Evolutionary conservation across 2,329 filamentous ascomycete genomes (phyloP).

Genomic region (Diaporthe ampelina): DNA sequence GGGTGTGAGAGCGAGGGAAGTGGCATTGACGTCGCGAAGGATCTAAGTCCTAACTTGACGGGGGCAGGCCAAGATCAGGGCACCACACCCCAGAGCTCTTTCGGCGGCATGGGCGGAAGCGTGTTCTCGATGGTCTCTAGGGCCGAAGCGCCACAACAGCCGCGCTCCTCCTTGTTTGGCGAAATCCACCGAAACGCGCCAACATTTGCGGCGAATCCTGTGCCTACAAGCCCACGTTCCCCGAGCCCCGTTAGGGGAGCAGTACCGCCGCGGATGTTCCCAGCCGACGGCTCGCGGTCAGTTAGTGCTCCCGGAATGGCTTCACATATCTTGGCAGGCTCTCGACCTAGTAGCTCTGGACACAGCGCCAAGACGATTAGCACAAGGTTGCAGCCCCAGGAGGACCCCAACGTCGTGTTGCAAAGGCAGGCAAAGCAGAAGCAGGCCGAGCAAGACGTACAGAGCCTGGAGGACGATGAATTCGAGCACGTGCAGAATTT

Average conservation of each 20-base stretch:
- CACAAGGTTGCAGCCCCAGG: constrained; percentile 54
- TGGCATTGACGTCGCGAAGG: constrained; percentile 75
- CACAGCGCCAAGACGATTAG: constrained; percentile 57
- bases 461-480: constrained; percentile 75
- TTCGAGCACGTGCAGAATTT: constrained; percentile 80
- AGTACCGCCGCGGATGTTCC: constrained; percentile 63
- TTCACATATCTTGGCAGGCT: constrained; percentile 63
- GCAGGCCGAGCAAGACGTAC: constrained; percentile 69
- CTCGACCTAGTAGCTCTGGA: constrained; percentile 47
- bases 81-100: constrained; percentile 71
- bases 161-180: constrained; percentile 64
- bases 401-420: constrained; percentile 64
- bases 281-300: constrained; percentile 67
- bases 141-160: constrained; percentile 58
- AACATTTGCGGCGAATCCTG: constrained; percentile 68
- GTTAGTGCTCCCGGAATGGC: constrained; percentile 73
- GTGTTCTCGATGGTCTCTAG: constrained; percentile 62
- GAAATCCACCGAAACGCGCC: constrained; percentile 66
- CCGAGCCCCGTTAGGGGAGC: constrained; percentile 78
- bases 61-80: constrained; percentile 62
- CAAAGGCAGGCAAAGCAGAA: constrained; percentile 66
- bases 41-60: constrained; percentile 67
- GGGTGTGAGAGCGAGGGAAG: constrained; percentile 68
- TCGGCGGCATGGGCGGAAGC: constrained; percentile 62
- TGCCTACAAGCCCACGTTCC: constrained; percentile 74